Conservation (phyloP, 108 stramenopile genomes). For the Discostella stelligeroides region DNA sequence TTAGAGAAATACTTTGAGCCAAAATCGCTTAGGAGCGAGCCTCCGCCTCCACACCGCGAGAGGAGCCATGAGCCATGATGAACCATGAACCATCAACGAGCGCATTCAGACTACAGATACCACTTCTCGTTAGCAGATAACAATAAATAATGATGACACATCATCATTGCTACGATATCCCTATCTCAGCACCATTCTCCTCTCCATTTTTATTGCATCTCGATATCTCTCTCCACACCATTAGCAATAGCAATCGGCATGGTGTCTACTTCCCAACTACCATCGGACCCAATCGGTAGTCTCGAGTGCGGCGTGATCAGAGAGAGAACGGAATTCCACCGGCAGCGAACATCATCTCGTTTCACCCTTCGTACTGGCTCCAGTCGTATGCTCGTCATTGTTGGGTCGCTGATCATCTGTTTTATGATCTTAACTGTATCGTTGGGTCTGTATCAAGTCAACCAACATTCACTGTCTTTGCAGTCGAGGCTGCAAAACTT, state of each 20-base stretch:
- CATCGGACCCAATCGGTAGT: background rate
- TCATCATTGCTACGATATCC: background rate
- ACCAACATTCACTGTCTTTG: conserved; percentile 22
- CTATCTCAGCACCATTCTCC: too few species aligned
- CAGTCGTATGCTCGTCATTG: conserved; percentile 17
- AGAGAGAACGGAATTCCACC: background rate
- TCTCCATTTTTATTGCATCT: background rate
- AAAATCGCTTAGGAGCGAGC: too few species aligned
- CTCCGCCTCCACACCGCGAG: too few species aligned
- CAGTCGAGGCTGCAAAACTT: conserved; percentile 17
- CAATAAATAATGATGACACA: too few species aligned
- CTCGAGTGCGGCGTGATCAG: background rate
- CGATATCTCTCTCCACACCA: background rate
- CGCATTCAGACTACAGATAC: too few species aligned
- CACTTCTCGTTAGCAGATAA: too few species aligned
- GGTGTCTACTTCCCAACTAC: background rate
- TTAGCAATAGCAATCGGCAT: background rate
- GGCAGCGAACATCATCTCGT: background rate
- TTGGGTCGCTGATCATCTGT: conserved; percentile 20
- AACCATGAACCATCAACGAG: too few species aligned
- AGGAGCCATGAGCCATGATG: too few species aligned
- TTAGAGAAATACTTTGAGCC: too few species aligned
- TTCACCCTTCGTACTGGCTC: background rate
- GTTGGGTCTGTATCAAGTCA: conserved; percentile 28
- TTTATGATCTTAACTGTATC: conserved; percentile 26